A percentile compares a stretch with the other conserved stretches of the same genome.
phyloP scores from a whole-genome alignment of 805 yeast species.

The Brettanomyces bruxellensis region DNA sequence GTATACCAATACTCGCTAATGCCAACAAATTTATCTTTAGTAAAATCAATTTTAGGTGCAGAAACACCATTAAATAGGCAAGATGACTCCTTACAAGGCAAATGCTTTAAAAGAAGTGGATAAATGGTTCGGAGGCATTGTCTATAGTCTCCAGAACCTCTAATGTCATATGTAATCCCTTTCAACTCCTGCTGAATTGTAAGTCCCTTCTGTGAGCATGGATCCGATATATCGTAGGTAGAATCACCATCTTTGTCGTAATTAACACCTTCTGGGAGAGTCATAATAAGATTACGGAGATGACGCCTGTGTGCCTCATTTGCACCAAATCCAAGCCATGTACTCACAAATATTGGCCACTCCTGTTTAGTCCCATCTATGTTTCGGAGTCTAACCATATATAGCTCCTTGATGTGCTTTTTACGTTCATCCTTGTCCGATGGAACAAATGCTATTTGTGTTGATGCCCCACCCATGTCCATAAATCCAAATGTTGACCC shows the following conservation, averaged over 20 bases:
- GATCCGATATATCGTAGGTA: constrained; percentile 49
- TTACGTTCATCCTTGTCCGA: constrained; percentile 46
- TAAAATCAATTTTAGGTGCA: constrained; percentile 80
- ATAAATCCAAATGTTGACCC: constrained; percentile 70
- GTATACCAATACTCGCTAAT: constrained; percentile 97
- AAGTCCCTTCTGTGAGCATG: constrained; percentile 71
- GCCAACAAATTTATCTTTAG: constrained; percentile 78
- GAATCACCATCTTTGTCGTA: constrained; percentile 39
- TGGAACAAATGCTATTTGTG: constrained; percentile 92
- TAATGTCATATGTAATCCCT: constrained; percentile 38
- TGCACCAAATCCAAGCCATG: constrained; percentile 98
- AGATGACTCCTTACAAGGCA: constrained; percentile 81
- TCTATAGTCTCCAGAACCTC: constrained; percentile 75
- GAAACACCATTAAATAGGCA: constrained; percentile 94
- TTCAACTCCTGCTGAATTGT: constrained; percentile 36
- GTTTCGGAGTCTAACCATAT: constrained; percentile 54
- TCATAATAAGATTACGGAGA: constrained; percentile 41
- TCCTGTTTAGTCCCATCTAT: constrained; percentile 60
- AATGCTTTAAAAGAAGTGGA: constrained; percentile 67
- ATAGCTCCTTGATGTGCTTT: constrained; percentile 66
- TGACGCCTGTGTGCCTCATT: constrained; percentile 82
- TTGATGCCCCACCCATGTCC: constrained; percentile 99
- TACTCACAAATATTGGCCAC: constrained; percentile 87
- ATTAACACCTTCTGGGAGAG: constrained; percentile 35
- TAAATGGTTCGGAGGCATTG: constrained; percentile 63